Percentiles rank a stretch among this genome's conserved stretches.
These are phyloP conservation scores for Cucumis hystrix DNA, from an alignment of 306 rosid species.

Conservation along the genomic window DNA sequence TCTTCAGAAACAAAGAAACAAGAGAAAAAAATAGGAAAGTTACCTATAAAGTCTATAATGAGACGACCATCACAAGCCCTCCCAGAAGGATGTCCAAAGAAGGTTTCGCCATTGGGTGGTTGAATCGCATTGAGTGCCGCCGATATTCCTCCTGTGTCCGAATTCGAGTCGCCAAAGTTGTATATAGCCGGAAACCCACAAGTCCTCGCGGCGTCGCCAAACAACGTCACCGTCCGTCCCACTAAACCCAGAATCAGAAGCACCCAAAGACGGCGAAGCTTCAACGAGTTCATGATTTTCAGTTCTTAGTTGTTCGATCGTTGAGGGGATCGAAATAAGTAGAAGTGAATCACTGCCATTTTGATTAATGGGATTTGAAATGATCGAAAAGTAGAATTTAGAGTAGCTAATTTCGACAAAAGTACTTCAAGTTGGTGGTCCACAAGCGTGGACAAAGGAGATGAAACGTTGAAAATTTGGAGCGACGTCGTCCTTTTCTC, in stretches of 20 bases:
- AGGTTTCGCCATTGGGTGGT: slow-evolving; percentile 72
- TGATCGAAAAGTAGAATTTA: too few species aligned
- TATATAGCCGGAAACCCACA: slow-evolving; percentile 60
- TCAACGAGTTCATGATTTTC: neutral
- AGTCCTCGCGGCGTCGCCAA: neutral
- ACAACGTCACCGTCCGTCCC: neutral
- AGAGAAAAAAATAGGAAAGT: slow-evolving; percentile 1
- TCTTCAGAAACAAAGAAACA: neutral
- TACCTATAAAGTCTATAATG: slow-evolving; percentile 57
- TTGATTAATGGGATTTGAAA: neutral
- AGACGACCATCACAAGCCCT: slow-evolving; percentile 78
- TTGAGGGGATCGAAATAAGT: neutral
- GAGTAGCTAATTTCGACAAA: too few species aligned
- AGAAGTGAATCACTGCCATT: neutral
- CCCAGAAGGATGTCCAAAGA: slow-evolving; percentile 60
- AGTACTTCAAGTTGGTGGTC: too few species aligned
- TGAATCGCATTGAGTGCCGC: slow-evolving; percentile 33
- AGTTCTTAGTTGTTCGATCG: neutral
- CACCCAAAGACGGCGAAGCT: neutral
- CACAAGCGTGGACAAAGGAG: too few species aligned
- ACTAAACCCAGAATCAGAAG: slow-evolving; percentile 10
- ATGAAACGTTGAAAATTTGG: too few species aligned
- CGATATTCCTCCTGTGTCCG: slow-evolving; percentile 70
- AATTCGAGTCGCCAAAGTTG: slow-evolving; percentile 95
- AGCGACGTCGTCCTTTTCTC: too few species aligned